Evolutionary conservation across 441 rosid genomes (phyloP).

Genomic region (Dalechampia spathulata): DNA sequence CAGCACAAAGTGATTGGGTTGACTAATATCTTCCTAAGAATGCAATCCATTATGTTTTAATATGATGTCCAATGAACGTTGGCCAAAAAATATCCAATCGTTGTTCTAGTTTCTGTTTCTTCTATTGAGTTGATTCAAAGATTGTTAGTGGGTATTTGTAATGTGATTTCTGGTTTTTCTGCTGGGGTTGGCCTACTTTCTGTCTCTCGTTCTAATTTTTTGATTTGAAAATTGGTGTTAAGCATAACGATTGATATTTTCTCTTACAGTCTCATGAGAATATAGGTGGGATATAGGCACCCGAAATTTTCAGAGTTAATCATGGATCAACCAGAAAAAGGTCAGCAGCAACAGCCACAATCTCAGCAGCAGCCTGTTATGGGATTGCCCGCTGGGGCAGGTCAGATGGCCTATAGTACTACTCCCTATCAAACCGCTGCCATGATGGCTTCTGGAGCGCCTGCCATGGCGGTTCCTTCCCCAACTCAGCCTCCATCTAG

Average conservation of each 20-base stretch:
- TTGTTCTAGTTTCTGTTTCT: no score
- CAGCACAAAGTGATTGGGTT: no score
- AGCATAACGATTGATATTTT: neutral
- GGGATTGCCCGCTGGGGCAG: slow-evolving; percentile 34
- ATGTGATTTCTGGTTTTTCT: no score
- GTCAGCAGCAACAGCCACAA: slow-evolving; percentile 28
- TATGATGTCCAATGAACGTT: no score
- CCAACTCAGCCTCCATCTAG: slow-evolving; percentile 32
- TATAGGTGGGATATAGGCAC: slow-evolving; percentile 5
- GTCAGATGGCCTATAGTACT: slow-evolving; percentile 35
- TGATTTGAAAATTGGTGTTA: neutral
- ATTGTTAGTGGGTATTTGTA: no score
- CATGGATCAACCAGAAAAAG: slow-evolving; percentile 57
- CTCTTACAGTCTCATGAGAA: slow-evolving; percentile 12
- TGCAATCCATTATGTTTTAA: no score
- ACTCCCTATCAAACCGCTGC: slow-evolving; percentile 41
- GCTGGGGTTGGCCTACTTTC: neutral
- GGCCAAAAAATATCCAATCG: no score
- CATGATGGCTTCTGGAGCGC: slow-evolving; percentile 39
- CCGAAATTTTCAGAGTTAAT: neutral
- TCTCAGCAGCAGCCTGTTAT: slow-evolving; percentile 39
- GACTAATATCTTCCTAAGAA: no score
- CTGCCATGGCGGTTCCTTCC: slow-evolving; percentile 30
- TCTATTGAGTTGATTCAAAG: no score
- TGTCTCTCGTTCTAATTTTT: neutral